A percentile compares a stretch with the other conserved stretches of the same genome.
Evolutionary conservation across 768 basidiomycete genomes (phyloP).

Genomic region (Lentinula sp.): DNA sequence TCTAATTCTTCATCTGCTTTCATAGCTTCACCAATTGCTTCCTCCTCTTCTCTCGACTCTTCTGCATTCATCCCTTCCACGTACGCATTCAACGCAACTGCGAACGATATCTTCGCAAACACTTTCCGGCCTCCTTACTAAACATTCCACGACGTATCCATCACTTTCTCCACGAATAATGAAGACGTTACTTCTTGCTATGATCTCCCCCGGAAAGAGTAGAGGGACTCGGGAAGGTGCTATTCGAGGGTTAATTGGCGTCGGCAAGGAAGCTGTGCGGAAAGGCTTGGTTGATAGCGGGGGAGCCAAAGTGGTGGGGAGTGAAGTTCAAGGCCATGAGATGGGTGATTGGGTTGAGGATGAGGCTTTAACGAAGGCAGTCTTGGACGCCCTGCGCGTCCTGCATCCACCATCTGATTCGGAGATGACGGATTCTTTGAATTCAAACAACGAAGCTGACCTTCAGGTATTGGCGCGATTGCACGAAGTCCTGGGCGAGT

Average conservation of each 20-base stretch:
- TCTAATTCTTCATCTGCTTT: not conserved
- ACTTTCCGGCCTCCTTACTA: conserved; percentile 72
- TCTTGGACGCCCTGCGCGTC: conserved; percentile 60
- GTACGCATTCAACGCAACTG: conserved; percentile 61
- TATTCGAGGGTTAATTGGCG: conserved; percentile 77
- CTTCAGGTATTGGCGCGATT: conserved; percentile 38
- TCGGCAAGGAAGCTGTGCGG: conserved; percentile 79
- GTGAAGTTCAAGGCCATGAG: conserved; percentile 42
- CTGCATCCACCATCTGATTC: conserved; percentile 55
- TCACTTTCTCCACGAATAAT: conserved; percentile 84
- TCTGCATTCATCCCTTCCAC: conserved; percentile 79
- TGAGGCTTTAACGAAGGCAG: conserved; percentile 46
- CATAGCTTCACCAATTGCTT: conserved; percentile 89
- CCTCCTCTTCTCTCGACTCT: conserved; percentile 90
- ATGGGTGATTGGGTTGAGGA: conserved; percentile 24
- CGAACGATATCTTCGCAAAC: conserved; percentile 82
- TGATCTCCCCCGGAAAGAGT: conserved; percentile 66
- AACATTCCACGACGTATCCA: conserved; percentile 86
- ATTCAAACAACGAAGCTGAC: conserved; percentile 44
- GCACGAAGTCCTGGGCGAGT: conserved; percentile 50
- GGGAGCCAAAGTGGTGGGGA: conserved; percentile 69
- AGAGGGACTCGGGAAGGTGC: conserved; percentile 86
- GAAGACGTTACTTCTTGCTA: conserved; percentile 87
- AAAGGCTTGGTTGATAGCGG: conserved; percentile 80
- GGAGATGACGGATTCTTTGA: conserved; percentile 52